These are phyloP conservation scores for Phyllosticta citriasiana DNA, from an alignment of 2,329 filamentous ascomycete species.

Conservation along the genomic window DNA sequence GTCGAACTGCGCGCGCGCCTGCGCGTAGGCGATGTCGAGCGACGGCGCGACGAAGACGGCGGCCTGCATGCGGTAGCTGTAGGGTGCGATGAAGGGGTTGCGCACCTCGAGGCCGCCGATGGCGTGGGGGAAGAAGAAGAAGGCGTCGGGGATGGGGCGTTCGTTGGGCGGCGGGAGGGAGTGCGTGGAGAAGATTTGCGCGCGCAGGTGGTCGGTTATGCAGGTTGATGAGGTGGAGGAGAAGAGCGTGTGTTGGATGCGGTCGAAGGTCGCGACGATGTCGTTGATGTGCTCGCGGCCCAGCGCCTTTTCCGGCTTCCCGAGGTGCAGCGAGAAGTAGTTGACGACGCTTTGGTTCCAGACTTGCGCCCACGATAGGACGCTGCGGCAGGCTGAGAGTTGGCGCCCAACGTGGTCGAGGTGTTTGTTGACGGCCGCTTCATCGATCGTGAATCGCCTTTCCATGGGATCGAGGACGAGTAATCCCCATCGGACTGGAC, in stretches of 20 bases:
- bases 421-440: slow-evolving; percentile 48
- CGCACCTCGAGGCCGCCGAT: slow-evolving; percentile 38
- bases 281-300: slow-evolving; percentile 46
- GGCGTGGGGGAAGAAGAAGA: slow-evolving; percentile 38
- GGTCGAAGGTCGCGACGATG: slow-evolving; percentile 42
- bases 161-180: slow-evolving; percentile 14
- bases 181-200: slow-evolving; percentile 30
- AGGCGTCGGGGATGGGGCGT: slow-evolving; percentile 32
- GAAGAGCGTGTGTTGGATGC: slow-evolving; percentile 45
- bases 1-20: slow-evolving; percentile 21
- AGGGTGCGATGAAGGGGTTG: slow-evolving; percentile 37
- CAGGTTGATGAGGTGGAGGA: slow-evolving; percentile 23
- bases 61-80: slow-evolving; percentile 27
- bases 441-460: slow-evolving; percentile 51
- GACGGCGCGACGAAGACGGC: slow-evolving; percentile 11
- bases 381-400: slow-evolving; percentile 43
- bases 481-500: slow-evolving; percentile 51
- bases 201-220: slow-evolving; percentile 44
- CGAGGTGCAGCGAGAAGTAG: slow-evolving; percentile 51
- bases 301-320: slow-evolving; percentile 45
- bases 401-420: slow-evolving; percentile 50
- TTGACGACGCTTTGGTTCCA: slow-evolving; percentile 50
- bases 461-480: slow-evolving; percentile 43
- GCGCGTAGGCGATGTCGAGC: slow-evolving; percentile 24
- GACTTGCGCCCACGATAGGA: slow-evolving; percentile 50